Conservation (phyloP, 805 yeast genomes). For the Metschnikowia henanensis region DNA sequence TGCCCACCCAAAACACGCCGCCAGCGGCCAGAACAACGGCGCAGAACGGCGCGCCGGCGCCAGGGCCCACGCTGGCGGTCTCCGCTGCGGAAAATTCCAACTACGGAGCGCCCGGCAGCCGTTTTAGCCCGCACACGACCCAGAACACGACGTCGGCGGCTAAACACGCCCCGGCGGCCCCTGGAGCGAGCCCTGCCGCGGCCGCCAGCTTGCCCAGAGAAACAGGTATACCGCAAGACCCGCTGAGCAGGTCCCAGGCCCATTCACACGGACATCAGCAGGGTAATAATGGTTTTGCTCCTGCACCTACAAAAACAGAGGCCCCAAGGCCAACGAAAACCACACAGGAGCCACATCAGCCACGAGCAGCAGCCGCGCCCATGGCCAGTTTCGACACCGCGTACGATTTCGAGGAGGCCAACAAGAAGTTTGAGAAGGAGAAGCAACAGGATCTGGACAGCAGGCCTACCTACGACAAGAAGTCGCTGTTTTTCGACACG, state of each 20-base stretch:
- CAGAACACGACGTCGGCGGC: constrained; percentile 14
- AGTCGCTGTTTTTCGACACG: constrained; percentile 85
- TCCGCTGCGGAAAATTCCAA: not conserved
- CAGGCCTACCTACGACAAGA: constrained; percentile 59
- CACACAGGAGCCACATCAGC: constrained; percentile 2
- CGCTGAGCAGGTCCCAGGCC: not conserved
- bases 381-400: constrained; percentile 43
- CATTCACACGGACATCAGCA: not conserved
- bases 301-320: constrained; percentile 1
- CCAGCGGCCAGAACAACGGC: constrained; percentile 10
- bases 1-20: not conserved
- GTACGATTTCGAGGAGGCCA: constrained; percentile 74
- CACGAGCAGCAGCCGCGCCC: constrained; percentile 14
- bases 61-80: constrained; percentile 25
- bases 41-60: constrained; percentile 17
- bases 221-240: constrained; percentile 1
- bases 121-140: constrained; percentile 11
- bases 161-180: constrained; percentile 16
- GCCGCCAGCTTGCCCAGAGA: constrained; percentile 16
- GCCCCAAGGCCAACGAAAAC: not conserved
- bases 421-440: constrained; percentile 61
- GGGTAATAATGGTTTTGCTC: not conserved
- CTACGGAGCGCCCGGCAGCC: constrained; percentile 10
- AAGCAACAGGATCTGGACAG: constrained; percentile 31
- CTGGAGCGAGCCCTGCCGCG: constrained; percentile 12